Evolutionary conservation across 495 filamentous ascomycete species (phyloP).

Genomic region (Sporormia fimetaria): DNA sequence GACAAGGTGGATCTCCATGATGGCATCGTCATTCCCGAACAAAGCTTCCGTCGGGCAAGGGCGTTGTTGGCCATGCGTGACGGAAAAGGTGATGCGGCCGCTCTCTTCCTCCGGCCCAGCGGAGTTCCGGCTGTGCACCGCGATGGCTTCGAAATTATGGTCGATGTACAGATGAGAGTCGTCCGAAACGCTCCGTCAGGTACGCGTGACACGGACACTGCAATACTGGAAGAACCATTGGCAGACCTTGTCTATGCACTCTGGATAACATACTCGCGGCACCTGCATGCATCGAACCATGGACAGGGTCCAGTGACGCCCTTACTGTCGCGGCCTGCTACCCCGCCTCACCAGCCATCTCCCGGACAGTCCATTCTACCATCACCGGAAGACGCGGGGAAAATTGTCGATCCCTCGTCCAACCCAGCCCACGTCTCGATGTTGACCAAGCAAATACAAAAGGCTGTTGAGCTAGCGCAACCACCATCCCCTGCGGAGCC

Average conservation of each 20-base stretch:
- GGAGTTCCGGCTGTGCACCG: conserved; percentile 78
- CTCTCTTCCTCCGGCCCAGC: conserved; percentile 64
- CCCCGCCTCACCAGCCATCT: conserved; percentile 63
- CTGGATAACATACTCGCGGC: conserved; percentile 93
- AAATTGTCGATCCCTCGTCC: conserved; percentile 1
- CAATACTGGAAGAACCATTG: no score
- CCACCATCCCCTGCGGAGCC: conserved; percentile 5
- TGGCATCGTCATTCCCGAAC: conserved; percentile 94
- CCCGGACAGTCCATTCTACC: conserved; percentile 53
- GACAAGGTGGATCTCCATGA: conserved; percentile 73
- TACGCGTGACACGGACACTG: no score
- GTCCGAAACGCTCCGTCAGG: conserved; percentile 40
- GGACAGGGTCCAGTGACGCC: conserved; percentile 48
- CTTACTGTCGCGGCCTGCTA: conserved; percentile 46
- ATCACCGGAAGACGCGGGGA: conserved; percentile 16
- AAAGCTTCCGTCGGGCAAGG: conserved; percentile 82
- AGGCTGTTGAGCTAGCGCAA: conserved; percentile 34
- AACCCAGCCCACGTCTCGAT: conserved; percentile 37
- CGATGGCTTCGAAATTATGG: conserved; percentile 79
- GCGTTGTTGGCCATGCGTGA: conserved; percentile 73
- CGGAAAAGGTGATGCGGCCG: conserved; percentile 61
- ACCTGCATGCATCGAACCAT: conserved; percentile 62
- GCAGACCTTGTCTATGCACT: conserved; percentile 84
- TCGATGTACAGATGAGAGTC: conserved; percentile 91
- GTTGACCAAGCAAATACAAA: conserved; percentile 64